These are phyloP conservation scores for Candida pseudofarinosa DNA, from an alignment of 805 yeast genomes.

Conservation along the genomic window DNA sequence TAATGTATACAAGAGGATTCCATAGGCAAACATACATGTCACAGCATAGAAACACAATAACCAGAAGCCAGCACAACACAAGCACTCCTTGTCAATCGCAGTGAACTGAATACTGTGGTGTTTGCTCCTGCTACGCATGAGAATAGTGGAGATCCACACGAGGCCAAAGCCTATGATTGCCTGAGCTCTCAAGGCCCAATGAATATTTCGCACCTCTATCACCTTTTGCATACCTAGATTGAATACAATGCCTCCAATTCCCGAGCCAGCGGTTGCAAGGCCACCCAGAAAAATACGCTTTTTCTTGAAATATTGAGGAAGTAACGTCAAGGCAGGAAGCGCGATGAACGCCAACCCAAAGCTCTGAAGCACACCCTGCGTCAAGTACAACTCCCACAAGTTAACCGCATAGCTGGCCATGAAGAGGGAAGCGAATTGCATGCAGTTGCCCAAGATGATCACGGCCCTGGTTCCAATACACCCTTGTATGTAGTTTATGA, in stretches of 20 bases:
- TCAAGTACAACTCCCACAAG: constrained; percentile 62
- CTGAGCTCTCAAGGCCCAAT: constrained; percentile 51
- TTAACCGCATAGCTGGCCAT: constrained; percentile 57
- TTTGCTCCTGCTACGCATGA: constrained; percentile 15
- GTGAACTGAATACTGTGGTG: constrained; percentile 21
- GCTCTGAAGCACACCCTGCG: constrained; percentile 67
- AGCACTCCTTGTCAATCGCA: constrained; percentile 38
- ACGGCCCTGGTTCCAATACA: constrained; percentile 37
- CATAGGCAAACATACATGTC: constrained; percentile 57
- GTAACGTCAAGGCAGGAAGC: constrained; percentile 53
- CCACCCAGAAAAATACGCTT: constrained; percentile 55
- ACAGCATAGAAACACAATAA: constrained; percentile 36
- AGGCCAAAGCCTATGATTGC: constrained; percentile 33
- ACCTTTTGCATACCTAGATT: constrained; percentile 47
- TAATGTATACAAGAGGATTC: constrained; percentile 52
- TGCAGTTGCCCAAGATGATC: constrained; percentile 43
- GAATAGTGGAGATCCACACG: constrained; percentile 17
- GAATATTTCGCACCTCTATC: constrained; percentile 30
- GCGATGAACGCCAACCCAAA: constrained; percentile 53
- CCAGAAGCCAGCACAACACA: constrained; percentile 41
- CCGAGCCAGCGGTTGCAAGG: constrained; percentile 47
- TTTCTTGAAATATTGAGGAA: constrained; percentile 70
- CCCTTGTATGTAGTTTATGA: constrained; percentile 45
- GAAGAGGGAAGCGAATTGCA: constrained; percentile 53
- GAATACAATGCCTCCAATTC: constrained; percentile 49